phyloP scores from a whole-genome alignment of 495 filamentous ascomycete genomes.

The Ascodesmis nigricans region DNA sequence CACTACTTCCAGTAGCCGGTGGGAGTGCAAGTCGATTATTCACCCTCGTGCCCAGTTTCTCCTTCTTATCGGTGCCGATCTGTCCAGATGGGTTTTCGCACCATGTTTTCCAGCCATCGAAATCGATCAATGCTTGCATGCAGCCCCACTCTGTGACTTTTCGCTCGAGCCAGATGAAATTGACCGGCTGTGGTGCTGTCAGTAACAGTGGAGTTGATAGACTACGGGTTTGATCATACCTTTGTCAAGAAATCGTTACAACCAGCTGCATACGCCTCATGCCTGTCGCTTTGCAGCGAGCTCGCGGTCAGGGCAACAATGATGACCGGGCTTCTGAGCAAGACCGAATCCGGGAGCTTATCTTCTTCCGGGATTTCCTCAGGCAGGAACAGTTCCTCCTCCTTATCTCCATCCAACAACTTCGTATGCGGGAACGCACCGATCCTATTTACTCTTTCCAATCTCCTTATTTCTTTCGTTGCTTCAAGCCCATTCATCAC shows the following conservation, averaged over 20 bases:
- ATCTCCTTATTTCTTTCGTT: conserved; percentile 81
- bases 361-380: conserved; percentile 23
- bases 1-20: too few relatives aligned
- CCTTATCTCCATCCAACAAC: conserved; percentile 12
- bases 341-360: conserved; percentile 33
- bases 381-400: conserved; percentile 3
- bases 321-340: conserved; percentile 92
- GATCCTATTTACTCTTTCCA: conserved; percentile 75
- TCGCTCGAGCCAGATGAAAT: conserved; percentile 89
- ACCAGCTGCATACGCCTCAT: conserved; percentile 83
- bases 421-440: conserved; percentile 27
- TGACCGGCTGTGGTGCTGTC: conserved; percentile 48
- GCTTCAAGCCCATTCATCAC: conserved; percentile 94
- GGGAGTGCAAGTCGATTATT: too few relatives aligned
- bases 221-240: conserved; percentile 30
- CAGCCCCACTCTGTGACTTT: conserved; percentile 99
- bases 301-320: conserved; percentile 92
- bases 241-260: conserved; percentile 98
- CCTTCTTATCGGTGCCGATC: too few relatives aligned
- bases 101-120: conserved; percentile 95
- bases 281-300: conserved; percentile 77
- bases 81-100: too few relatives aligned
- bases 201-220: background rate
- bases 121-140: conserved; percentile 98
- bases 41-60: too few relatives aligned